These are phyloP conservation scores for Aspergillus bertholletiae DNA, from an alignment of 495 filamentous ascomycete genomes.

Conservation along the genomic window DNA sequence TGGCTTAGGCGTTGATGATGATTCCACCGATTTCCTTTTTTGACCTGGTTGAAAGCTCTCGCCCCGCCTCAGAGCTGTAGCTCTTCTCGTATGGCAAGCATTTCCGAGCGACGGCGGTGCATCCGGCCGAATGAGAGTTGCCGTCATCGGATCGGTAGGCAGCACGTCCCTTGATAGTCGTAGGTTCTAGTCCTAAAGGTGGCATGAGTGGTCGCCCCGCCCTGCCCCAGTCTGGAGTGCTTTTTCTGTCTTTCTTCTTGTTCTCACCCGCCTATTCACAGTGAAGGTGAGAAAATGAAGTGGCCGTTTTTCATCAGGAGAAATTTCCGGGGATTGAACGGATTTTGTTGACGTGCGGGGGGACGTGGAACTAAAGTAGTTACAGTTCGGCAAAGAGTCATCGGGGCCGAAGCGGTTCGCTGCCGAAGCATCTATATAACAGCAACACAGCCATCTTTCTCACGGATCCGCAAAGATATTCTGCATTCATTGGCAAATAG, in stretches of 20 bases:
- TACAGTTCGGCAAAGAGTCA: neutral
- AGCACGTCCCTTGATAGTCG: neutral
- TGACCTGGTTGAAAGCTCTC: constrained; percentile 5
- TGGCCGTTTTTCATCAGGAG: neutral
- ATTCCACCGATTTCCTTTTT: constrained; percentile 32
- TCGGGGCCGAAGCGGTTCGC: no score
- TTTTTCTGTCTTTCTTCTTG: neutral
- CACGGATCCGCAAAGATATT: no score
- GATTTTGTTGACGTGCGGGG: neutral
- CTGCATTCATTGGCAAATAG: no score
- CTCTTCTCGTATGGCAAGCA: neutral
- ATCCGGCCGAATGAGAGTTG: neutral
- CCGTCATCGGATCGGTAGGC: neutral
- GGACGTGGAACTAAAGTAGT: neutral
- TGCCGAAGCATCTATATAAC: no score
- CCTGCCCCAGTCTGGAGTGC: neutral
- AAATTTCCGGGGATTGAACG: constrained; percentile 2
- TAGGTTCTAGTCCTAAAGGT: neutral
- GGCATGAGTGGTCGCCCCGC: neutral
- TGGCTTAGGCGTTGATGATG: constrained; percentile 16
- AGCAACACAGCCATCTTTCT: no score
- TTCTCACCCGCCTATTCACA: neutral
- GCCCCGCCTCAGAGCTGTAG: neutral
- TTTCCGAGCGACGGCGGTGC: constrained; percentile 1
- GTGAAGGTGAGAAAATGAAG: no score